These are phyloP conservation scores for Salicornia ramosissima DNA, from an alignment of 148 eudicot species.

Conservation along the genomic window DNA sequence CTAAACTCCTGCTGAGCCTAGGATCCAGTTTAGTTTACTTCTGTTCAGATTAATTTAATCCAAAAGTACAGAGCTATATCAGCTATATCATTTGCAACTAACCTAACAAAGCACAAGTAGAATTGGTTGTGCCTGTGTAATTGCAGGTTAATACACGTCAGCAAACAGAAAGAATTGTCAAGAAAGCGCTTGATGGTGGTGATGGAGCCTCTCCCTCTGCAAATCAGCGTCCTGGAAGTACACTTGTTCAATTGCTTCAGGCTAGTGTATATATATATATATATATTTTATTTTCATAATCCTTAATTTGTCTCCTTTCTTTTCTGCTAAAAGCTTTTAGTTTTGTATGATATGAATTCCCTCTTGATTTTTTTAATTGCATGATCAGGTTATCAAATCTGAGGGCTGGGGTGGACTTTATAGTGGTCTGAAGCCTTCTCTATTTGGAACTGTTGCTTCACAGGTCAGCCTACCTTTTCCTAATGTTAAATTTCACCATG, in stretches of 20 bases:
- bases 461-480: slow-evolving; percentile 37
- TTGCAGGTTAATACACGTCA: slow-evolving; percentile 68
- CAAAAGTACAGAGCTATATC: no score
- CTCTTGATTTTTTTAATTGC: neutral
- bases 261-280: slow-evolving; percentile 22
- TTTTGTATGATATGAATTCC: neutral
- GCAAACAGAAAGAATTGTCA: slow-evolving; percentile 67
- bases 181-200: slow-evolving; percentile 32
- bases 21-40: no score
- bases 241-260: slow-evolving; percentile 57
- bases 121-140: slow-evolving; percentile 12
- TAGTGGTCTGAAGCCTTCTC: slow-evolving; percentile 96
- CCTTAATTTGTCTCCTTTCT: neutral
- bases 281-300: no score
- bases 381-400: slow-evolving; percentile 51
- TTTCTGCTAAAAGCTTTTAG: neutral
- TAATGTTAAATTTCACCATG: neutral
- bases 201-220: slow-evolving; percentile 22
- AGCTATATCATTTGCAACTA: neutral
- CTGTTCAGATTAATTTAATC: no score
- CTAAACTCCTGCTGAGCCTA: no score
- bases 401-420: slow-evolving; percentile 94
- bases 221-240: slow-evolving; percentile 34
- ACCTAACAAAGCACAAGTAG: slow-evolving; percentile 15
- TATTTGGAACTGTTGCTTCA: slow-evolving; percentile 86